phyloP scores from a whole-genome alignment of 345 rosid genomes.

The Arabidopsis thaliana region DNA sequence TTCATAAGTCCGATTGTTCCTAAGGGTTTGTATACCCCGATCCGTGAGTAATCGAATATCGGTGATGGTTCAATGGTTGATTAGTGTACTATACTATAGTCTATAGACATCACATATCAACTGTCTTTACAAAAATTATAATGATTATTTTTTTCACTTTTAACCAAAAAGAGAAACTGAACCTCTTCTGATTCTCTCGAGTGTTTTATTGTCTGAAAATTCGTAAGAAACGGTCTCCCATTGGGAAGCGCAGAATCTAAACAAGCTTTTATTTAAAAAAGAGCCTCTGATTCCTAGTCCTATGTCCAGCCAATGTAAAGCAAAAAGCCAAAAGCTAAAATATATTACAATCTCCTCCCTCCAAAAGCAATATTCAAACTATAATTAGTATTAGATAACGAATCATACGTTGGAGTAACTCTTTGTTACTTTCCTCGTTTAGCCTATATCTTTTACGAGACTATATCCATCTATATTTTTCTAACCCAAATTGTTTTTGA shows the following conservation, averaged over 20 bases:
- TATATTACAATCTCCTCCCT: conserved; percentile 16
- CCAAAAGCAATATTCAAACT: conserved; percentile 23
- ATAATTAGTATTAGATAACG: conserved; percentile 32
- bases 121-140: conserved; percentile 14
- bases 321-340: conserved; percentile 32
- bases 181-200: conserved; percentile 31
- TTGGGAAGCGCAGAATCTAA: conserved; percentile 46
- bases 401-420: conserved; percentile 15
- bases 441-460: conserved; percentile 3
- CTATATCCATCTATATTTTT: not conserved
- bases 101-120: conserved; percentile 15
- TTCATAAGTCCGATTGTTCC: conserved; percentile 2
- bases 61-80: conserved; percentile 30
- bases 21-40: conserved; percentile 7
- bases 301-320: conserved; percentile 30
- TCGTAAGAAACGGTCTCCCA: conserved; percentile 45
- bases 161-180: conserved; percentile 46
- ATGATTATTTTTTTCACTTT: conserved; percentile 33
- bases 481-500: not conserved
- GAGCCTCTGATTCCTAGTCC: conserved; percentile 42
- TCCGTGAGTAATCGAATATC: conserved; percentile 35
- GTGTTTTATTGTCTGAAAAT: conserved; percentile 39
- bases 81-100: conserved; percentile 1
- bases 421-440: conserved; percentile 33
- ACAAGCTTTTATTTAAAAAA: conserved; percentile 31